Conservation (phyloP, 2,329 filamentous ascomycete species). For the Apiospora malaysiana region DNA sequence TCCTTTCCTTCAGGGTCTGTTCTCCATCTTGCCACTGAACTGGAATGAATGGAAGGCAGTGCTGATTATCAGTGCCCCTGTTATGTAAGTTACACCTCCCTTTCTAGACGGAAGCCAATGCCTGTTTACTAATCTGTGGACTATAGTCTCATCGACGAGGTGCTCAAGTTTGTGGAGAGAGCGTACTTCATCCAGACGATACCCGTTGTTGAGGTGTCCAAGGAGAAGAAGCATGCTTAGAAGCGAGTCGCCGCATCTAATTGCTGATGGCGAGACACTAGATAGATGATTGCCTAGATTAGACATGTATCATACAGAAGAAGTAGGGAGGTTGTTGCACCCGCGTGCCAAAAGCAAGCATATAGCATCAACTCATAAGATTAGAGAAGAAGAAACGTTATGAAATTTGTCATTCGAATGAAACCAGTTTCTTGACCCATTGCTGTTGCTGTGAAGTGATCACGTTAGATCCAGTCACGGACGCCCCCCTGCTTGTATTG, state of each 20-base stretch:
- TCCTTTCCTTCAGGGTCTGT: constrained; percentile 85
- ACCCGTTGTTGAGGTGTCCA: constrained; percentile 42
- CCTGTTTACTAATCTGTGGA: background rate
- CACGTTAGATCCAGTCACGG: background rate
- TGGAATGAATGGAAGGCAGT: constrained; percentile 93
- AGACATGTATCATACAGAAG: constrained; percentile 16
- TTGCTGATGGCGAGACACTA: constrained; percentile 30
- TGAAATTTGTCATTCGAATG: background rate
- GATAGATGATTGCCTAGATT: constrained; percentile 33
- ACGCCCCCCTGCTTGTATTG: background rate
- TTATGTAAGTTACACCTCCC: constrained; percentile 71
- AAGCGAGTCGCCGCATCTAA: constrained; percentile 21
- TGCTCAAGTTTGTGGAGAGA: constrained; percentile 79
- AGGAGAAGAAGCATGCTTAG: constrained; percentile 58
- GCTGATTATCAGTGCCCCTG: constrained; percentile 83
- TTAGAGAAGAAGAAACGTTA: background rate
- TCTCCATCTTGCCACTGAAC: constrained; percentile 88
- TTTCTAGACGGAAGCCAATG: no score
- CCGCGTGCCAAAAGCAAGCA: background rate
- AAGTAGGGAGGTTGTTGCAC: constrained; percentile 1
- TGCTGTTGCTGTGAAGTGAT: background rate
- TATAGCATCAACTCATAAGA: constrained; percentile 8
- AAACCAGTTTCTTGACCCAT: background rate
- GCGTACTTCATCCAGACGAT: constrained; percentile 65
- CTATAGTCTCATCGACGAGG: constrained; percentile 77